phyloP scores from a whole-genome alignment of 495 filamentous ascomycete genomes.

The Podospora sp. region DNA sequence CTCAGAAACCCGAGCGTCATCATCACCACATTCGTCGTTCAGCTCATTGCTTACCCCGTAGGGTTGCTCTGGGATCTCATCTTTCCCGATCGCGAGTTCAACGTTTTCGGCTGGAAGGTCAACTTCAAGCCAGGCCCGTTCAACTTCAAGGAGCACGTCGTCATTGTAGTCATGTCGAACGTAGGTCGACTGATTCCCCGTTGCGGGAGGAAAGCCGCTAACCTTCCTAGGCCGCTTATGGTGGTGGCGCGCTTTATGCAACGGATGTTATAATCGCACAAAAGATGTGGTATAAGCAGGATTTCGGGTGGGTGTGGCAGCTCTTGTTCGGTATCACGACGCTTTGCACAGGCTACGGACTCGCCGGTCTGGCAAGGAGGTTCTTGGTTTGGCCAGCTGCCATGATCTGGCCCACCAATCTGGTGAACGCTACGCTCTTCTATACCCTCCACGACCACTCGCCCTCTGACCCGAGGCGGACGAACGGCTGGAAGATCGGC shows the following conservation, averaged over 20 bases:
- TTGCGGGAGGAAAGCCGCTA: constrained; percentile 10
- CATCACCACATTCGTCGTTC: constrained; percentile 68
- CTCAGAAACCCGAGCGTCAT: constrained; percentile 65
- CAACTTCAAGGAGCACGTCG: constrained; percentile 78
- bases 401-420: constrained; percentile 72
- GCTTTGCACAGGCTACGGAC: constrained; percentile 71
- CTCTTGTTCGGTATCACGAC: constrained; percentile 69
- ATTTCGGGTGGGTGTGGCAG: constrained; percentile 63
- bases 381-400: constrained; percentile 68
- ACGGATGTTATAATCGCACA: constrained; percentile 52
- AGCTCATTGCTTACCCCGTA: constrained; percentile 69
- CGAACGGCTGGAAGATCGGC: constrained; percentile 66
- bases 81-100: constrained; percentile 60
- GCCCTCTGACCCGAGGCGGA: constrained; percentile 56
- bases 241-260: constrained; percentile 51
- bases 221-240: constrained; percentile 44
- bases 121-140: constrained; percentile 72
- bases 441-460: constrained; percentile 68
- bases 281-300: constrained; percentile 41
- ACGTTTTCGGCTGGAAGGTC: constrained; percentile 60
- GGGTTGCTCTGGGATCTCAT: constrained; percentile 60
- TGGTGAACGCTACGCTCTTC: constrained; percentile 68
- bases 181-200: constrained; percentile 34
- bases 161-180: constrained; percentile 76
- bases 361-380: constrained; percentile 67